Evolutionary conservation across 306 rosid species (phyloP).

Genomic region (Castanea sativa): DNA sequence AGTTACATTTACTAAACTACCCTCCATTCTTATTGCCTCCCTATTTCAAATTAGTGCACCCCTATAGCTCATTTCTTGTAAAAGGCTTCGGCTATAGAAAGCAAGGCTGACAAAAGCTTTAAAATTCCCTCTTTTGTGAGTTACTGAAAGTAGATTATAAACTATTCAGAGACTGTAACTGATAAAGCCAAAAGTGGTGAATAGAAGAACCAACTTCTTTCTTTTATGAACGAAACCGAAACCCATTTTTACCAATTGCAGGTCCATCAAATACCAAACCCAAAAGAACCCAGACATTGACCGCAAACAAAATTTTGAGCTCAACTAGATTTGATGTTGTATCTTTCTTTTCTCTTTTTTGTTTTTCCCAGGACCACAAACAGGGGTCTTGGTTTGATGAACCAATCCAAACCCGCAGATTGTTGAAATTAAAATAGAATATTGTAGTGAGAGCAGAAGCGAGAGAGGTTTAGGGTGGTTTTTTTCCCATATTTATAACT

Average conservation of each 20-base stretch:
- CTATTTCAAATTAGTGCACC: too few relatives aligned
- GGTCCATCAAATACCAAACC: constrained; percentile 42
- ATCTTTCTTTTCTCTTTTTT: too few relatives aligned
- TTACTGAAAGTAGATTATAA: constrained; percentile 56
- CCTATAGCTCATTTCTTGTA: too few relatives aligned
- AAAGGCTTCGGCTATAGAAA: constrained; percentile 63
- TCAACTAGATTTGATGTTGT: background rate
- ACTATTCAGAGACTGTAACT: constrained; percentile 49
- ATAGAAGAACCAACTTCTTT: constrained; percentile 49
- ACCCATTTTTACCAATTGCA: constrained; percentile 37
- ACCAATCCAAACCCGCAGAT: too few relatives aligned
- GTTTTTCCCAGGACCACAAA: too few relatives aligned
- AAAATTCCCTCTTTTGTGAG: constrained; percentile 50
- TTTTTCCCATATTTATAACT: too few relatives aligned
- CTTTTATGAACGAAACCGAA: constrained; percentile 42
- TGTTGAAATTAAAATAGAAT: too few relatives aligned
- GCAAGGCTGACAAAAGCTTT: constrained; percentile 43
- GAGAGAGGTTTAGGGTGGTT: too few relatives aligned
- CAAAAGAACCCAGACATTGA: background rate
- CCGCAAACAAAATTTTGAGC: background rate
- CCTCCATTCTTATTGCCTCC: too few relatives aligned
- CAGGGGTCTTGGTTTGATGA: too few relatives aligned
- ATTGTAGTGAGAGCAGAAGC: too few relatives aligned
- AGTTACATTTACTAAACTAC: too few relatives aligned
- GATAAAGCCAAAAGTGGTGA: constrained; percentile 54